These are phyloP conservation scores for Umbelopsis ramanniana DNA, from an alignment of 192 early-diverging fungal species.

Conservation along the genomic window DNA sequence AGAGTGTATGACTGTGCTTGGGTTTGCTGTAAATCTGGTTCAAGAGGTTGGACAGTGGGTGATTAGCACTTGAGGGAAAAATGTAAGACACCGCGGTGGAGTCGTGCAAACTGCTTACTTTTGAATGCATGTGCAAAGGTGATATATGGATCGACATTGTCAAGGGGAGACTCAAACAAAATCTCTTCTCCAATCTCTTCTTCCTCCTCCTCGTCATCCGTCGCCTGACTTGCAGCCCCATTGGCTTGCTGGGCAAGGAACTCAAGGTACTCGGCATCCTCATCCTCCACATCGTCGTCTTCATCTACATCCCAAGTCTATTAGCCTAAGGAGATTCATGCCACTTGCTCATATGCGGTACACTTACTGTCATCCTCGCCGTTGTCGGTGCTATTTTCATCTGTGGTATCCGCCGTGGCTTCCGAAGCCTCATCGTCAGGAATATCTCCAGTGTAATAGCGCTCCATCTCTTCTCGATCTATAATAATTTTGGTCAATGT, in stretches of 20 bases:
- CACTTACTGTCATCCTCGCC: conserved; percentile 31
- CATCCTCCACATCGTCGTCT: conserved; percentile 64
- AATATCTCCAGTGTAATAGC: conserved; percentile 37
- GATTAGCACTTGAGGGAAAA: neutral
- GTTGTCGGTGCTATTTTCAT: conserved; percentile 23
- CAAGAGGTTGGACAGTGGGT: neutral
- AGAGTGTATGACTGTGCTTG: conserved; percentile 53
- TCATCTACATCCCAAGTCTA: neutral
- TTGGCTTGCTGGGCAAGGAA: conserved; percentile 56
- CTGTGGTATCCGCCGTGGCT: conserved; percentile 44
- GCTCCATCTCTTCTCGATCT: conserved; percentile 54
- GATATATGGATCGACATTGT: conserved; percentile 73
- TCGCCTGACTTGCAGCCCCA: neutral
- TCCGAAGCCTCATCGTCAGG: conserved; percentile 57
- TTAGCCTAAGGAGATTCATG: neutral
- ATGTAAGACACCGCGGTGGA: neutral
- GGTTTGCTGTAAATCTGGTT: conserved; percentile 49
- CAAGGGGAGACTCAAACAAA: conserved; percentile 76
- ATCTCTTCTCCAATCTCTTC: conserved; percentile 74
- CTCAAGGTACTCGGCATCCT: conserved; percentile 64
- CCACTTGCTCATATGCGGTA: neutral
- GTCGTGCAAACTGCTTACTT: neutral
- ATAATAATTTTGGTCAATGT: conserved; percentile 5
- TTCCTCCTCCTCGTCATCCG: conserved; percentile 67
- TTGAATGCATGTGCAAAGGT: conserved; percentile 68